A percentile compares a stretch with the other conserved stretches of the same genome.
These are phyloP conservation scores for Phaffomyces antillensis DNA, from an alignment of 805 yeast species.

Conservation along the genomic window DNA sequence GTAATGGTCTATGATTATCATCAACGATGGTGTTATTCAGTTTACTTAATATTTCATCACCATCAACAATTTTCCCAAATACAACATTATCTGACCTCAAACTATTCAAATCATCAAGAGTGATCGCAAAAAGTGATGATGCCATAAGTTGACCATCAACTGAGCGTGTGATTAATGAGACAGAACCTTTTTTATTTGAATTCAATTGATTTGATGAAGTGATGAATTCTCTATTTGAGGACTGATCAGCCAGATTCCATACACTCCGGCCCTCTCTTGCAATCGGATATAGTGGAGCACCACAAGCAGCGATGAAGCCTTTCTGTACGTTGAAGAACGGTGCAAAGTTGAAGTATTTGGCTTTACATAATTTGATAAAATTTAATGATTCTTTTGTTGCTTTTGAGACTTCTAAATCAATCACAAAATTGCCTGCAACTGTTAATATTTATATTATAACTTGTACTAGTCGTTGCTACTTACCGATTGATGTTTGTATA, in stretches of 20 bases:
- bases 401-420: constrained; percentile 35
- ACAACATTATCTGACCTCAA: constrained; percentile 18
- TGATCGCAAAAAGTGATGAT: constrained; percentile 32
- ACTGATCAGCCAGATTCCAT: constrained; percentile 24
- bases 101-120: constrained; percentile 25
- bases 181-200: constrained; percentile 28
- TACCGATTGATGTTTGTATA: constrained; percentile 33
- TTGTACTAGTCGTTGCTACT: constrained; percentile 4
- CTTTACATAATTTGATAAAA: constrained; percentile 48
- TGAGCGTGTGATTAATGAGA: constrained; percentile 22
- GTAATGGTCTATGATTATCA: constrained; percentile 32
- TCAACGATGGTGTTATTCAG: constrained; percentile 37
- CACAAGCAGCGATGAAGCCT: constrained; percentile 35
- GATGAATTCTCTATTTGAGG: constrained; percentile 10
- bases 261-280: constrained; percentile 25
- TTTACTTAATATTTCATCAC: constrained; percentile 36
- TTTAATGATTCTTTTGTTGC: constrained; percentile 35
- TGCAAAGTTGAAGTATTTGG: constrained; percentile 43
- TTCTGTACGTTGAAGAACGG: constrained; percentile 40
- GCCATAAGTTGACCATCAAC: constrained; percentile 11
- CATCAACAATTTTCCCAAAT: constrained; percentile 50
- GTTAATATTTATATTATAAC: background rate
- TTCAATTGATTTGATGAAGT: constrained; percentile 17
- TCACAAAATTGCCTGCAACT: constrained; percentile 42
- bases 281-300: constrained; percentile 41